phyloP scores from a whole-genome alignment of 345 rosid genomes.

The Erodium maritimum region DNA sequence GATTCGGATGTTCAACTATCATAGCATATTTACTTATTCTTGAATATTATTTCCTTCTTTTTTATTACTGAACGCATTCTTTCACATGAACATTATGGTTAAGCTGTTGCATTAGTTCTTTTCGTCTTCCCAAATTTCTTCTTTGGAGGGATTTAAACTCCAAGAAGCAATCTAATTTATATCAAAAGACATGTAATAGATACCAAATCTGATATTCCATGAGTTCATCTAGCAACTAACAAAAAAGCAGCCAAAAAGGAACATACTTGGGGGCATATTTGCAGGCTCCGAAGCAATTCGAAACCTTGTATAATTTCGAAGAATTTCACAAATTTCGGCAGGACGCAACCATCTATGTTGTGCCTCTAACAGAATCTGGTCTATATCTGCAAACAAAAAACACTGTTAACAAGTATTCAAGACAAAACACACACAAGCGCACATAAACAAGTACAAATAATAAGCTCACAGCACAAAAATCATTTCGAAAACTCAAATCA shows the following conservation, averaged over 20 bases:
- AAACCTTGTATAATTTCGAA: conserved; percentile 45
- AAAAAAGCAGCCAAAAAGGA: too few species aligned
- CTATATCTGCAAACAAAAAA: conserved; percentile 46
- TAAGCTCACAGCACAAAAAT: background rate
- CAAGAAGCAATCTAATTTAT: background rate
- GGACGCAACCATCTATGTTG: conserved; percentile 89
- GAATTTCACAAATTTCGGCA: conserved; percentile 87
- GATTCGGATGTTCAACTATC: too few species aligned
- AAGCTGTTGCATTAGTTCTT: too few species aligned
- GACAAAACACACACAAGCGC: background rate
- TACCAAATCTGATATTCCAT: background rate
- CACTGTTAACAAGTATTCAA: conserved; percentile 2
- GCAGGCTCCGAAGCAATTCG: conserved; percentile 70
- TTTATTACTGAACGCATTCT: too few species aligned
- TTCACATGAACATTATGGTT: too few species aligned
- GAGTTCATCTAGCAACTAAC: too few species aligned
- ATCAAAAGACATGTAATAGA: background rate
- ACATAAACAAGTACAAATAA: background rate
- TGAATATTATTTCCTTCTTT: too few species aligned
- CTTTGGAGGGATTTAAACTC: too few species aligned
- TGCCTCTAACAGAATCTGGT: conserved; percentile 73
- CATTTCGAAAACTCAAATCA: too few species aligned
- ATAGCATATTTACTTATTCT: too few species aligned
- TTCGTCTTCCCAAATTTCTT: too few species aligned
- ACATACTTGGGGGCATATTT: conserved; percentile 57